These are phyloP conservation scores for Adenanthera pavonina DNA, from an alignment of 306 rosid species.

Conservation along the genomic window DNA sequence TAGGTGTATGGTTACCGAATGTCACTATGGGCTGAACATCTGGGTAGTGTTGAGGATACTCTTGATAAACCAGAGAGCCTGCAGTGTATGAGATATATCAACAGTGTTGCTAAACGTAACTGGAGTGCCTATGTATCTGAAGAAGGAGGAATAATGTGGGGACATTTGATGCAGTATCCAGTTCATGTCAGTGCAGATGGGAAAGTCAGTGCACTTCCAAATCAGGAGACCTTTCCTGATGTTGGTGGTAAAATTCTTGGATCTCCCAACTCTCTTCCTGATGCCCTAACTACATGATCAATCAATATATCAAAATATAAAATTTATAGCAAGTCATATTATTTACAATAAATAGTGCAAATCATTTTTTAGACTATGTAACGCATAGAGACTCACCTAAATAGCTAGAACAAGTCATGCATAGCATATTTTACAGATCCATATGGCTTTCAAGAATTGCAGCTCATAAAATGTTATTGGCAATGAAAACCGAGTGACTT, in stretches of 20 bases:
- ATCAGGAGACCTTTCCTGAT: constrained; percentile 51
- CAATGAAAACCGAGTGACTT: not conserved
- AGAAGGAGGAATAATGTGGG: constrained; percentile 40
- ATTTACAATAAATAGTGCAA: too few species aligned
- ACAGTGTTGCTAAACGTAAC: constrained; percentile 43
- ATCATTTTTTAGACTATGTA: too few species aligned
- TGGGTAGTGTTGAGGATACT: constrained; percentile 43
- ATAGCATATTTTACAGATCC: not conserved
- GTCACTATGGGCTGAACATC: constrained; percentile 66
- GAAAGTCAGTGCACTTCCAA: constrained; percentile 38
- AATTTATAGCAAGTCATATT: too few species aligned
- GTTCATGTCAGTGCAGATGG: constrained; percentile 46
- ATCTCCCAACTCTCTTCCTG: constrained; percentile 52
- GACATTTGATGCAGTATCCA: constrained; percentile 59
- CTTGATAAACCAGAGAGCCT: constrained; percentile 48
- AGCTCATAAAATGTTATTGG: not conserved
- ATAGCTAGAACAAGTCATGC: too few species aligned
- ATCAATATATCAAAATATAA: too few species aligned
- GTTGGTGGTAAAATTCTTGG: constrained; percentile 62
- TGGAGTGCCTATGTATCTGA: constrained; percentile 54
- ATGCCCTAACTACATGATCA: constrained; percentile 50
- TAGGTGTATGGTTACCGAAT: constrained; percentile 61
- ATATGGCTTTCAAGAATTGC: not conserved
- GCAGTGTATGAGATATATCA: constrained; percentile 42
- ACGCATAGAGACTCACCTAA: too few species aligned